These are phyloP conservation scores for Linaria vulgaris DNA, from an alignment of 257 asterid genomes.

Conservation along the genomic window DNA sequence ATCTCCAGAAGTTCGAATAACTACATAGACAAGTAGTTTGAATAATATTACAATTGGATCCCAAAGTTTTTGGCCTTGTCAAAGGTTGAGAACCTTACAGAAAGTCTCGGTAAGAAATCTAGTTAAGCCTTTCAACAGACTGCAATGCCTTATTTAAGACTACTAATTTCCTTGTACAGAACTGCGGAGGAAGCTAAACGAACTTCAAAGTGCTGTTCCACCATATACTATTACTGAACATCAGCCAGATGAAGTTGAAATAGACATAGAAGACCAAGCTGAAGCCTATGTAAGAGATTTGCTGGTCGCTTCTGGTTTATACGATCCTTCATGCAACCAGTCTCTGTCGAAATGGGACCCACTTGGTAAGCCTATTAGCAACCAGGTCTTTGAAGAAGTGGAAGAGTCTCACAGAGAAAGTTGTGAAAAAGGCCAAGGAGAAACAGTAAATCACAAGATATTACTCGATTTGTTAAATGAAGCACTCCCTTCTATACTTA, in stretches of 20 bases:
- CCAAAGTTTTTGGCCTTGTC: no score
- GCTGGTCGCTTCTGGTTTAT: conserved; percentile 79
- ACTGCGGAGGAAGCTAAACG: conserved; percentile 71
- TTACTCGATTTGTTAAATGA: conserved; percentile 76
- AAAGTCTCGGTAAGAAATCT: background rate
- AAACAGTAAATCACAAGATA: conserved; percentile 50
- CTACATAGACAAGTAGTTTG: no score
- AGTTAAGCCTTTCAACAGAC: background rate
- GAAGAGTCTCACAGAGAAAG: conserved; percentile 53
- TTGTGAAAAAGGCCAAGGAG: conserved; percentile 40
- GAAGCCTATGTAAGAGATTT: conserved; percentile 84
- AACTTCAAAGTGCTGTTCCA: conserved; percentile 51
- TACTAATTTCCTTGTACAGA: conserved; percentile 42
- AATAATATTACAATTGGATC: no score
- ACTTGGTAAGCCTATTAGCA: conserved; percentile 72
- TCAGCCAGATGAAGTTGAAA: conserved; percentile 50
- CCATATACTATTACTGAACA: conserved; percentile 51
- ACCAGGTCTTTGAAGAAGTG: conserved; percentile 70
- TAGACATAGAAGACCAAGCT: conserved; percentile 57
- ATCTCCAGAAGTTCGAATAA: no score
- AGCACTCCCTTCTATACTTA: conserved; percentile 65
- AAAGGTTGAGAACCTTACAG: no score
- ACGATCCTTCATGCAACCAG: conserved; percentile 55
- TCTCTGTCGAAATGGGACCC: conserved; percentile 80
- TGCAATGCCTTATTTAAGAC: background rate